A percentile compares a stretch with the other conserved stretches of the same genome.
Evolutionary conservation across 371 early-diverging fungal genomes (phyloP).

Genomic region (Mucor saturninus): DNA sequence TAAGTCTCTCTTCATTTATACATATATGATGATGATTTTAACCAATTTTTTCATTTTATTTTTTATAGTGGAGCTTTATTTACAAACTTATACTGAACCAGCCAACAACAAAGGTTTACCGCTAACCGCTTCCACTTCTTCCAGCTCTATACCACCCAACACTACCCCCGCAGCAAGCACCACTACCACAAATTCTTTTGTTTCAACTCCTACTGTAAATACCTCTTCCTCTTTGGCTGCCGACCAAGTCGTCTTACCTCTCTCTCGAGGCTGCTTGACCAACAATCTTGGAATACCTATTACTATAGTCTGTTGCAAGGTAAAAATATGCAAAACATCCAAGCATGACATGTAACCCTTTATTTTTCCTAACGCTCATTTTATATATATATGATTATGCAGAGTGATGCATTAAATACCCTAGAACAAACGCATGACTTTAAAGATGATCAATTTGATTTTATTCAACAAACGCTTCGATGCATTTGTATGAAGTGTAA

Average conservation of each 20-base stretch:
- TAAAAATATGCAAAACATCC: conserved; percentile 25
- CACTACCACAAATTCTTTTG: neutral
- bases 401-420: conserved; percentile 76
- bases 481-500: conserved; percentile 89
- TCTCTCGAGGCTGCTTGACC: conserved; percentile 75
- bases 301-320: conserved; percentile 87
- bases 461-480: conserved; percentile 90
- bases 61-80: conserved; percentile 52
- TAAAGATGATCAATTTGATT: conserved; percentile 89
- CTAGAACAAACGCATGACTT: conserved; percentile 81
- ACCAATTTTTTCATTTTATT: neutral
- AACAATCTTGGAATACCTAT: conserved; percentile 86
- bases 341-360: no score
- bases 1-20: conserved; percentile 30
- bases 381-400: conserved; percentile 1
- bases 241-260: conserved; percentile 64
- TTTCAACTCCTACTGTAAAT: neutral
- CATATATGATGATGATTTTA: no score
- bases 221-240: conserved; percentile 10
- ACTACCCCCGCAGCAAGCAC: neutral
- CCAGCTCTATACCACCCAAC: conserved; percentile 27
- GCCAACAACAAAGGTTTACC: conserved; percentile 9
- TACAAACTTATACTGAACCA: conserved; percentile 59
- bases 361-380: neutral
- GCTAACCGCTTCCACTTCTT: conserved; percentile 28